Conservation (phyloP, 2,329 filamentous ascomycete genomes). For the Cladosporium sp. region DNA sequence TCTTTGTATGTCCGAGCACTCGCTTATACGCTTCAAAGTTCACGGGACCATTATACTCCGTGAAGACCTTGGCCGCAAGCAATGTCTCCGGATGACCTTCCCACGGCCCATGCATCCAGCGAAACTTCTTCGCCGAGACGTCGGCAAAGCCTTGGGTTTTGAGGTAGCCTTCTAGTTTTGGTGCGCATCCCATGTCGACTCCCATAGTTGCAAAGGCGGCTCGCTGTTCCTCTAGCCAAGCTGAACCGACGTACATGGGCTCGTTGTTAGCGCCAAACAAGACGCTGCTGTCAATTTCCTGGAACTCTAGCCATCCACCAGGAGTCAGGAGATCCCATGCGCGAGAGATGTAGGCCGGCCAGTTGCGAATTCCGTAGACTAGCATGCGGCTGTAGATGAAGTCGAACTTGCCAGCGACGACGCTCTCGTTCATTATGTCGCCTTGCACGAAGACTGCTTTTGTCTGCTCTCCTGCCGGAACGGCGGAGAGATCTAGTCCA, state of each 20-base stretch:
- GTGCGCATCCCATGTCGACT: background rate
- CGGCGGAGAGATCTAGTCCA: background rate
- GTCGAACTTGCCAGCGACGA: background rate
- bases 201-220: background rate
- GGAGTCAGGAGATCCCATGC: background rate
- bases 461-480: background rate
- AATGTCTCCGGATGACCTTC: slow-evolving; percentile 1
- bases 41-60: background rate
- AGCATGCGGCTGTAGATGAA: background rate
- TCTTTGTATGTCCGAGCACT: background rate
- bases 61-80: background rate
- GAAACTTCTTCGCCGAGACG: background rate
- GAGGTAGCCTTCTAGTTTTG: background rate
- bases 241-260: background rate
- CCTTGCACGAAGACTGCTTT: background rate
- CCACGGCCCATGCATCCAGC: slow-evolving; percentile 1
- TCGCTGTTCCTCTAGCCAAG: background rate
- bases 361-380: background rate
- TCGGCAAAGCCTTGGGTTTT: background rate
- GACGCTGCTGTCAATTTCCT: background rate
- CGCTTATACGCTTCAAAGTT: background rate
- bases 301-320: background rate
- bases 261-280: background rate
- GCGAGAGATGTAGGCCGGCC: background rate
- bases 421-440: background rate